Base-by-base conservation (phyloP, 75 land plant species). In the Cunninghamia lanceolata region DNA sequence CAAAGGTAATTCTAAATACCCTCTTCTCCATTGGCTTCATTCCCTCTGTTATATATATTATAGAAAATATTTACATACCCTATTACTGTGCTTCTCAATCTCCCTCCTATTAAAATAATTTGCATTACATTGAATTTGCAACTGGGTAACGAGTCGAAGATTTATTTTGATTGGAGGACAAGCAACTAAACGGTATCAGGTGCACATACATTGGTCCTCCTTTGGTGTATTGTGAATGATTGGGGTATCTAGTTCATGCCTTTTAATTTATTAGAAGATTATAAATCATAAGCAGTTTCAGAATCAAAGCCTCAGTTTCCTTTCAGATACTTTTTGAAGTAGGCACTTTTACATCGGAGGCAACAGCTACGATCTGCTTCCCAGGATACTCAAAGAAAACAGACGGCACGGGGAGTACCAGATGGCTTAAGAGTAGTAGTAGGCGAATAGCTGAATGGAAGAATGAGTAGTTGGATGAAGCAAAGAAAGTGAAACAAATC, bases 1-100 rank as follows among this genome's bases (percentile, higher is more conserved):
- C 86, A 71, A 82, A 56, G 93, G 95, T 92, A 88, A 1, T 16
- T 9, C 25, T 50, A 2, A 11, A 73, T 73, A 73, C 30, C 14
- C n/a, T 45, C 80, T 71, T 50, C 50, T 74, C 16, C 35, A 36
- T 82, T 50, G 30, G 35, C 4, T 63, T 63, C 10, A 9, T 47
- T 63, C 11, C 40, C 81, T 83, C 32, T 83, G 68, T 77, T 40
- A 75, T 17, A 7, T 63, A 25, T 75, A 56, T 50, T 13, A 50
- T 15, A 50, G 13, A 13, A 13, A 13, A 14, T 56, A 17, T 17
- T 47, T 53, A 53, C 16, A 10, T 53, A 3, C 16, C 56, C 56
- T 53, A 17, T 56, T 19, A 17, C 28, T 19, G 63, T 56, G 63
- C 63, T 56, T 56, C 63, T 5, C 25, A 56, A 56, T 56, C 21